Evolutionary conservation across 352 stramenopile species (phyloP), one percentile per base, ranked within the genome.

Genomic region (Pythium myriotylum): DNA sequence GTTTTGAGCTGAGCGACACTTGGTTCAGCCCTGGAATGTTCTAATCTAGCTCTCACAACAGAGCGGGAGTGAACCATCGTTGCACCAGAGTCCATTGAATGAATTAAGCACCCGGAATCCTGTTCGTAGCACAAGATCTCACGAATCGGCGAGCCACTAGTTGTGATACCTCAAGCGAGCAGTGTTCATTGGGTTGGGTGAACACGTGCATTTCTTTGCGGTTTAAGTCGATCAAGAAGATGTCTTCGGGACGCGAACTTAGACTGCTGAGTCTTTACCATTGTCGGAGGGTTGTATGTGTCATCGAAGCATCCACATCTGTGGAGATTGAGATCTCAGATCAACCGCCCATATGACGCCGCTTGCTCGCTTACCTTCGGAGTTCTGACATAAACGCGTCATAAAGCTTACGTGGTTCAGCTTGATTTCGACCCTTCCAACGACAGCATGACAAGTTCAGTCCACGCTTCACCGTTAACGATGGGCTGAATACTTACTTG

Each of bases 301-400:
- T 84, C 69, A 47, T 86, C 68, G 29, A 91, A 91, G 58, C 78
- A 92, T 12, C 62, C 79, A 5, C 43, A 41, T 14, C 79, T 90
- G 49, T 4, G 26, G 20, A 62, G 12, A 42, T 17, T 43, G 5
- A 23, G 23, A 26, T 29, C 42, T 35, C 10, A 41, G 16, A 9
- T 5, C 32, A 9, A 27, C n/a, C 12, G n/a, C 0, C 45, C 32
- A 59, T 5, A 8, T 32, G 23, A 58, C 7, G 37, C 5, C 13
- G 13, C 37, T 4, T 26, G 41, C 17, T 37, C 35, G 37, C 73
- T 20, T 68, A 89, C 76, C 60, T 67, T 41, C 76, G 49, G 53
- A 91, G 65, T 24, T 85, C 72, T 14, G 67, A 26, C 48, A 86
- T 73, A 16, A 88, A 64, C 4, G 70, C 24, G 2, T 77, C 57